A percentile compares a stretch with the other conserved stretches of the same genome.
These are phyloP conservation scores for Pezicula rhizophila DNA, from an alignment of 2,329 filamentous ascomycete species.

Conservation along the genomic window DNA sequence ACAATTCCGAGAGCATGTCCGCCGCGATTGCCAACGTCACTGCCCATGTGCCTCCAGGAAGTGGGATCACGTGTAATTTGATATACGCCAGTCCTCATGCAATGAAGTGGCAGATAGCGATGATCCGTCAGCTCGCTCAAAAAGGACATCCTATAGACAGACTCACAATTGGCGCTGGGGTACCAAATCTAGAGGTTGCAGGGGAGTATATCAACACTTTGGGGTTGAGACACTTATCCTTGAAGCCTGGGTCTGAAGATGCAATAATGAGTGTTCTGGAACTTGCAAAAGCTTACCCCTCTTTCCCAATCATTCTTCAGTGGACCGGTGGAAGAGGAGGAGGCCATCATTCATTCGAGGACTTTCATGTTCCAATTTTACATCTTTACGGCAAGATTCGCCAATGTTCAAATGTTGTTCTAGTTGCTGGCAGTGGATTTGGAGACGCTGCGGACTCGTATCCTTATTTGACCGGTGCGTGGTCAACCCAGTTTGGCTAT, in stretches of 20 bases:
- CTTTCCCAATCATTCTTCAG: conserved; percentile 86
- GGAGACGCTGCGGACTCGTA: conserved; percentile 86
- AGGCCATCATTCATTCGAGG: conserved; percentile 90
- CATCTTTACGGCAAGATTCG: conserved; percentile 88
- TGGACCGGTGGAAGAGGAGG: conserved; percentile 94
- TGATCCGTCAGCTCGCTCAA: conserved; percentile 71
- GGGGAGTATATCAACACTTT: conserved; percentile 92
- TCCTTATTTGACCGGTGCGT: conserved; percentile 82
- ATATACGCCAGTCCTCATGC: conserved; percentile 88
- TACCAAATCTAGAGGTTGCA: conserved; percentile 87
- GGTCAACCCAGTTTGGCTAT: conserved; percentile 80
- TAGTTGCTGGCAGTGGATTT: conserved; percentile 88
- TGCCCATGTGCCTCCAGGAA: conserved; percentile 73
- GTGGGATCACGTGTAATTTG: conserved; percentile 82
- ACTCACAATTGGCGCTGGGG: conserved; percentile 89
- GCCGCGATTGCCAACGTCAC: conserved; percentile 80
- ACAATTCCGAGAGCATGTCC: conserved; percentile 75
- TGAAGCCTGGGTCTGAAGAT: conserved; percentile 87
- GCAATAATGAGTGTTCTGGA: conserved; percentile 87
- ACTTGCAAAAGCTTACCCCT: conserved; percentile 88
- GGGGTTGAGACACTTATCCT: conserved; percentile 85
- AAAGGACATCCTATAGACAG: conserved; percentile 89
- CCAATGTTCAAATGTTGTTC: conserved; percentile 76
- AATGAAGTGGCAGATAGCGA: conserved; percentile 88
- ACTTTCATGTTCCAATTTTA: conserved; percentile 88